These are phyloP conservation scores for Trichaptum fuscoviolaceum DNA, from an alignment of 768 basidiomycete genomes.

Conservation along the genomic window DNA sequence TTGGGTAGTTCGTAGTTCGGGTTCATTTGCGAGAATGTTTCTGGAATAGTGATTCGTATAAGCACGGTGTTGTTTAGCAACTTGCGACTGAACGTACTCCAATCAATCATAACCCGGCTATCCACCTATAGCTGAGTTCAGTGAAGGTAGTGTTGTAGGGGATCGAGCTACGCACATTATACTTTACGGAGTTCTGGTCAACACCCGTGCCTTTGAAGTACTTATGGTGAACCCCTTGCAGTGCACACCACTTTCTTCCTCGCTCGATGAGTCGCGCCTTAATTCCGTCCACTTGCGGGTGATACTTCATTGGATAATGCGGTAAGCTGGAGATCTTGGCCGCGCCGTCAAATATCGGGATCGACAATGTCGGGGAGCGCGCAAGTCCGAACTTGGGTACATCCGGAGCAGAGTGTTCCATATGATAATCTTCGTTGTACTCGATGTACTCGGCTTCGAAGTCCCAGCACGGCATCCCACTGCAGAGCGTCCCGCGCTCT, in stretches of 20 bases:
- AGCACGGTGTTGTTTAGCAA: constrained; percentile 2
- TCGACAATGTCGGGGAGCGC: background rate
- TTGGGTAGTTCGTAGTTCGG: constrained; percentile 44
- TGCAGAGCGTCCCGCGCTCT: constrained; percentile 1
- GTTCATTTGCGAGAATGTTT: constrained; percentile 48
- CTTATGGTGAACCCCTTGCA: constrained; percentile 55
- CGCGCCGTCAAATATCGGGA: background rate
- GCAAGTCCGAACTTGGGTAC: background rate
- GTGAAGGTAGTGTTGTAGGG: background rate
- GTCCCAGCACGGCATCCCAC: constrained; percentile 15
- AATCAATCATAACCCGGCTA: constrained; percentile 57
- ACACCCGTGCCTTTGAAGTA: constrained; percentile 51
- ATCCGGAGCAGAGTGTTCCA: background rate
- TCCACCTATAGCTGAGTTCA: constrained; percentile 42
- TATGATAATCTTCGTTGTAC: background rate
- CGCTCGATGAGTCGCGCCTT: constrained; percentile 35
- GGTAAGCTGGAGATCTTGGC: constrained; percentile 25
- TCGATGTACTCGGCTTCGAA: background rate
- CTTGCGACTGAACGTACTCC: constrained; percentile 40
- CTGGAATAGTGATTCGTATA: constrained; percentile 16
- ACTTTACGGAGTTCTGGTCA: constrained; percentile 33
- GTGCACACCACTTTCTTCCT: constrained; percentile 51
- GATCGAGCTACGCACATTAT: constrained; percentile 33
- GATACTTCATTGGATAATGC: constrained; percentile 49
- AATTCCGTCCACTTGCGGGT: constrained; percentile 38